Conservation (phyloP, 108 stramenopile species). For the Fistulifera pelliculosa region DNA sequence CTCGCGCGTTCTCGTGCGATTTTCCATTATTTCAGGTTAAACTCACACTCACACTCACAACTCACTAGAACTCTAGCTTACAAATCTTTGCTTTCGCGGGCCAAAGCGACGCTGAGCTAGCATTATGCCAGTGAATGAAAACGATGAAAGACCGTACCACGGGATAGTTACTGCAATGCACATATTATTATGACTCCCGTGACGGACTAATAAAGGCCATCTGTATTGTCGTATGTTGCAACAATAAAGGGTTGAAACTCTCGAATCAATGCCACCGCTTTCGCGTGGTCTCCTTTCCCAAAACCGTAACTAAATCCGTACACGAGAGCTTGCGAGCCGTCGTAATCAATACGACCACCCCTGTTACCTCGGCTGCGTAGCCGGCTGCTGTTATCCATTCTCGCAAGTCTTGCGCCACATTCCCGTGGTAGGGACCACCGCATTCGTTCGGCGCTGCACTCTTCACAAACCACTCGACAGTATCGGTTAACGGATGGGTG, state of each 20-base stretch:
- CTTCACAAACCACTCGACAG: slow-evolving; percentile 44
- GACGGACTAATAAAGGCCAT: slow-evolving; percentile 6
- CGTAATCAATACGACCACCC: slow-evolving; percentile 67
- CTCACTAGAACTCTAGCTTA: no score
- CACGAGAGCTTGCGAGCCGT: slow-evolving; percentile 14
- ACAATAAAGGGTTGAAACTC: not conserved
- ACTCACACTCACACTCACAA: no score
- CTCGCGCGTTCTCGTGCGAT: no score
- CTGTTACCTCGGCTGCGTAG: slow-evolving; percentile 34
- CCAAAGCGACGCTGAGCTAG: no score
- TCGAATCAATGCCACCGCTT: no score
- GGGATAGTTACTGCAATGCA: no score
- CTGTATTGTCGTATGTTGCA: slow-evolving; percentile 7
- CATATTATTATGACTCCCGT: no score
- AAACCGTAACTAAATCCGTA: slow-evolving; percentile 66
- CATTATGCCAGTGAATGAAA: no score
- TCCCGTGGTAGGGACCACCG: slow-evolving; percentile 65
- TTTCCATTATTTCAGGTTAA: no score
- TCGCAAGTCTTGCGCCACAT: slow-evolving; percentile 50
- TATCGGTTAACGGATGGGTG: not conserved
- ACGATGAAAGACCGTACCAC: no score
- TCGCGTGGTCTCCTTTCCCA: slow-evolving; percentile 32
- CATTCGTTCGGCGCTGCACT: slow-evolving; percentile 59
- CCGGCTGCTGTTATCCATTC: slow-evolving; percentile 33
- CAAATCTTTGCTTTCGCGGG: no score